Conservation (phyloP, 2,329 filamentous ascomycete species). For the Zarea fungicola region DNA sequence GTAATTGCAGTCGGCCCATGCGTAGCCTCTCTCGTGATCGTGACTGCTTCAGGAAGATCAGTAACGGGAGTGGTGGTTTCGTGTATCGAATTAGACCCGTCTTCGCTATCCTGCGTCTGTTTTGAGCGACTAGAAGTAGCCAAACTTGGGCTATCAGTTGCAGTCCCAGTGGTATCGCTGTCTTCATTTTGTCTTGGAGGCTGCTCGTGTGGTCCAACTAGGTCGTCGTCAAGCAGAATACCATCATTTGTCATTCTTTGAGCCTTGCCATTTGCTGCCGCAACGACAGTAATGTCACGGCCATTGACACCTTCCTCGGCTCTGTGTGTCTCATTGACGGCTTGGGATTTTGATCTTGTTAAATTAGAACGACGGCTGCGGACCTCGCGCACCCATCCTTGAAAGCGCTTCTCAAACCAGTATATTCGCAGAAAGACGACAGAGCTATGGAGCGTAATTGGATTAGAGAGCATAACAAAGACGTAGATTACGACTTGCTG, state of each 20-base stretch:
- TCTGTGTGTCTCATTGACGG: slow-evolving; percentile 37
- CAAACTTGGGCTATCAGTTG: background rate
- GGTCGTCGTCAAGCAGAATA: slow-evolving; percentile 41
- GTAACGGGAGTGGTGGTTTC: slow-evolving; percentile 3
- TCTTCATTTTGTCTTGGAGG: slow-evolving; percentile 33
- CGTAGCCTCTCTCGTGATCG: background rate
- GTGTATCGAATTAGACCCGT: slow-evolving; percentile 4
- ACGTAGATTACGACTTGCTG: slow-evolving; percentile 71
- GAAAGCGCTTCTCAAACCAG: slow-evolving; percentile 97
- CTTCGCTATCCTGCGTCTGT: slow-evolving; percentile 1
- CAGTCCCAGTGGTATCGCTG: background rate
- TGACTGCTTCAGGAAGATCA: background rate
- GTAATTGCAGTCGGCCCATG: slow-evolving; percentile 43
- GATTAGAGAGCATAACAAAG: slow-evolving; percentile 68
- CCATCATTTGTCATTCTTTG: slow-evolving; percentile 58
- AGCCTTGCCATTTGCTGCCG: slow-evolving; percentile 43
- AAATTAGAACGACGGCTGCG: slow-evolving; percentile 59
- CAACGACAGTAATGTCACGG: slow-evolving; percentile 61
- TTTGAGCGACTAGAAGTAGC: background rate
- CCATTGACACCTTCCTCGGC: slow-evolving; percentile 60
- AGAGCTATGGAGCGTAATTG: slow-evolving; percentile 76
- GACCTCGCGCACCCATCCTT: slow-evolving; percentile 72
- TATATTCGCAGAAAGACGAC: slow-evolving; percentile 92
- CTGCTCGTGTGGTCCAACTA: slow-evolving; percentile 13
- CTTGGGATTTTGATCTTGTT: slow-evolving; percentile 54